Evolutionary conservation across 2,329 filamentous ascomycete genomes (phyloP), one percentile per base, ranked within the genome.

Genomic region (Aspergillus japonicus): DNA sequence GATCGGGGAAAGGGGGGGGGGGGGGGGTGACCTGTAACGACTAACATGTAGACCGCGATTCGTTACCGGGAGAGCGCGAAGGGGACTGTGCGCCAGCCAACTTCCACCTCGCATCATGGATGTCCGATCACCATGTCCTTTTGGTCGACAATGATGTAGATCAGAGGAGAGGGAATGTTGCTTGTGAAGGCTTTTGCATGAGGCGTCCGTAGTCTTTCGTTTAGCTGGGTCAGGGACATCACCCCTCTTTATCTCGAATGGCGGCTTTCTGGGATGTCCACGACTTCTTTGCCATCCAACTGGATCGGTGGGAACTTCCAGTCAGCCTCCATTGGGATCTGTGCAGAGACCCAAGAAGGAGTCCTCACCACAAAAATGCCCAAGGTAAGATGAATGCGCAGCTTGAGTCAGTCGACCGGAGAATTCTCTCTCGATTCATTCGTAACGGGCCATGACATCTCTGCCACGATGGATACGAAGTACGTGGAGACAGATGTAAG

Each of bases 21-120:
- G 50, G 39, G 39, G 2, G 39, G 39, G 52, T 54, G 51, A 56
- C 55, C 59, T 62, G 63, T 64, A 59, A 63, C 59, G 61, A 16
- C 33, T 35, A 35, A 35, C 33, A 16, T 62, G 63, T 58, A 58
- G 55, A 62, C 57, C 47, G 62, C 49, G 56, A 57, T 24, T 52
- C 47, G 55, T 59, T 55, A 57, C 60, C 44, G 54, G 61, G 54
- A 59, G 47, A 54, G 59, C 51, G 58, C 56, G 58, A 59, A 56
- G 64, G 57, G 64, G 64, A 65, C 64, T 65, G 64, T 64, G 64
- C 63, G 63, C 62, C 48, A 44, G 47, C 42, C 42, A 33, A 51
- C 51, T 50, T 52, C 35, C 56, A 52, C 61, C 47, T 54, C 58
- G 57, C 62, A 60, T 29, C 26, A 29, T 29, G 2, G 26, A 29